Conservation (phyloP, 768 basidiomycete species). For the Termitomyces heimii region DNA sequence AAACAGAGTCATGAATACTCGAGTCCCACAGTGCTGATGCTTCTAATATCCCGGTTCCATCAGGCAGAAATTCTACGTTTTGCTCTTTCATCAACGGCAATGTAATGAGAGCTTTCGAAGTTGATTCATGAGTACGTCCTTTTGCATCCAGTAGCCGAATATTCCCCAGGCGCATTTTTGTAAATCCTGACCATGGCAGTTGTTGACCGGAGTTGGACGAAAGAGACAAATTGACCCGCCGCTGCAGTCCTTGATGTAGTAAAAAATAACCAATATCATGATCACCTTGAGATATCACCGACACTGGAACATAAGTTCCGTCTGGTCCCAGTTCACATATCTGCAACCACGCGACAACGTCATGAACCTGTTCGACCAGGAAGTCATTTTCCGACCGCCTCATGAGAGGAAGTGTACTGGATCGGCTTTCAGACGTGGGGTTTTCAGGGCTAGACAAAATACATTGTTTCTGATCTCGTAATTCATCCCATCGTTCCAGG, state of each 20-base stretch:
- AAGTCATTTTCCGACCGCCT: constrained; percentile 92
- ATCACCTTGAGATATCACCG: constrained; percentile 67
- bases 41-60: constrained; percentile 71
- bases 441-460: constrained; percentile 29
- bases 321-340: constrained; percentile 82
- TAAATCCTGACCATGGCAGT: constrained; percentile 81
- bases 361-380: constrained; percentile 80
- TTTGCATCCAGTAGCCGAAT: constrained; percentile 82
- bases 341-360: constrained; percentile 85
- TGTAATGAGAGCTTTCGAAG: constrained; percentile 63
- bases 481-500: constrained; percentile 90
- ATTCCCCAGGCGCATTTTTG: constrained; percentile 73
- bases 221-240: constrained; percentile 70
- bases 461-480: constrained; percentile 67
- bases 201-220: constrained; percentile 87
- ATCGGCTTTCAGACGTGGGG: constrained; percentile 31
- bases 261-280: constrained; percentile 84
- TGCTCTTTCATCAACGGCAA: constrained; percentile 74
- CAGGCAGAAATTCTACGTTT: constrained; percentile 67
- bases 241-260: constrained; percentile 90
- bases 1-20: constrained; percentile 77
- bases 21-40: constrained; percentile 89
- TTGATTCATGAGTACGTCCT: constrained; percentile 74
- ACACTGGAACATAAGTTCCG: constrained; percentile 79
- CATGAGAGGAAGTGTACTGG: constrained; percentile 60